Evolutionary conservation across 2,329 filamentous ascomycete genomes (phyloP).

Genomic region (Fusarium redolens): DNA sequence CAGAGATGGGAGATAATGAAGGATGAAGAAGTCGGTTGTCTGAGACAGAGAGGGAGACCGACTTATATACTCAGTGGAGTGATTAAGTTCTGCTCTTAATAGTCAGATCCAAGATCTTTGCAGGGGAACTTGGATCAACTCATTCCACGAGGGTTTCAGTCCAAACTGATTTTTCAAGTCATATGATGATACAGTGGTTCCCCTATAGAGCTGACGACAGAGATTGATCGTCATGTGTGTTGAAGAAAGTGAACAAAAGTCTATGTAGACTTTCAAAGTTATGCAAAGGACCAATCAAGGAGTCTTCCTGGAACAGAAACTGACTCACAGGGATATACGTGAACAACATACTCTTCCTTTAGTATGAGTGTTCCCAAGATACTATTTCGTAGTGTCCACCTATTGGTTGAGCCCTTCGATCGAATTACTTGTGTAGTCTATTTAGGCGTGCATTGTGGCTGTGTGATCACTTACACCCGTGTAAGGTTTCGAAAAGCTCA

Average conservation of each 20-base stretch:
- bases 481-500: neutral
- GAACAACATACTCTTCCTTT: neutral
- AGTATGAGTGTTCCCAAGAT: accelerated
- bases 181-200: neutral
- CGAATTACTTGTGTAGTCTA: neutral
- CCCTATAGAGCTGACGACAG: neutral
- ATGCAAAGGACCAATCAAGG: neutral
- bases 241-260: neutral
- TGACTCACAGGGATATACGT: neutral
- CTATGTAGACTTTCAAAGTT: neutral
- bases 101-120: neutral
- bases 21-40: too few relatives aligned
- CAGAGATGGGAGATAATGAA: too few relatives aligned
- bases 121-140: neutral
- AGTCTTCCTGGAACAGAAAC: neutral
- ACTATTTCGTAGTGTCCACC: neutral
- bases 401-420: neutral
- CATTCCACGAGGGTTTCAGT: neutral
- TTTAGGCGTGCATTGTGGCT: neutral
- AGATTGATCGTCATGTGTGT: neutral
- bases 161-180: neutral
- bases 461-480: neutral
- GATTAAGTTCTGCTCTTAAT: neutral
- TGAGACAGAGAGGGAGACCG: neutral
- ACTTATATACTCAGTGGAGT: neutral